phyloP scores from a whole-genome alignment of 169 alveolate genomes.

The Eimeria necatrix region DNA sequence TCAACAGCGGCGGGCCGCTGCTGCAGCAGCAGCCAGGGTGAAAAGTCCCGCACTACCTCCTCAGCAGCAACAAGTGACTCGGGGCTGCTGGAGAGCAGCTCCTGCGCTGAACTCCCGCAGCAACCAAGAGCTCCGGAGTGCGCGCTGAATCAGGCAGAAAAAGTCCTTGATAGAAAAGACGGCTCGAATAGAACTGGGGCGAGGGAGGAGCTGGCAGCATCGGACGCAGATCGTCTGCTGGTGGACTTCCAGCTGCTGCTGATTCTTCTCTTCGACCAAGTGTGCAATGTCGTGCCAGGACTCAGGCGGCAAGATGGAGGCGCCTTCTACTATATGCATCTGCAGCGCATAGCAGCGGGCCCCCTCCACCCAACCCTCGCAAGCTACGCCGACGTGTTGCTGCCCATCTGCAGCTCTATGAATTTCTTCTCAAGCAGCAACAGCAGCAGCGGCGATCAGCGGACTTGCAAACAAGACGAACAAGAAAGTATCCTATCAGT shows the following conservation, averaged over 20 bases:
- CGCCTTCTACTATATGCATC: slow-evolving; percentile 42
- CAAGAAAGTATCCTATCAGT: neutral
- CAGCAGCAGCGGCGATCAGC: slow-evolving; percentile 21
- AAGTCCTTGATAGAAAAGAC: neutral
- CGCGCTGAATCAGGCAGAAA: neutral
- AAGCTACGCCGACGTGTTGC: slow-evolving; percentile 62
- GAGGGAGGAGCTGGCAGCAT: neutral
- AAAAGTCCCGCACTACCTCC: neutral
- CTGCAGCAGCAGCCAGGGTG: slow-evolving; percentile 17
- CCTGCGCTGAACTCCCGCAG: neutral
- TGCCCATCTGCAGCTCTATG: slow-evolving; percentile 35
- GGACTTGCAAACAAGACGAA: neutral
- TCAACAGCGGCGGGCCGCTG: neutral
- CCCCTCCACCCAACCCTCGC: slow-evolving; percentile 55
- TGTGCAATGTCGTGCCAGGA: slow-evolving; percentile 44
- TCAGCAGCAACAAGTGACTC: slow-evolving; percentile 3
- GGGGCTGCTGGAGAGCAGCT: neutral
- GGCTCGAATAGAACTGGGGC: neutral
- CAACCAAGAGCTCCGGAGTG: neutral
- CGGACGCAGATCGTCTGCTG: slow-evolving; percentile 41
- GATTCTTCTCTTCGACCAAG: slow-evolving; percentile 63
- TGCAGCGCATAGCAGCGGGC: slow-evolving; percentile 66
- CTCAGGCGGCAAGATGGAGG: slow-evolving; percentile 72
- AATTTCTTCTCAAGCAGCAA: neutral
- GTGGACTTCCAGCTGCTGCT: slow-evolving; percentile 76